Evolutionary conservation across 2,329 filamentous ascomycete species (phyloP).

Genomic region (Pestalotiopsis sp.): DNA sequence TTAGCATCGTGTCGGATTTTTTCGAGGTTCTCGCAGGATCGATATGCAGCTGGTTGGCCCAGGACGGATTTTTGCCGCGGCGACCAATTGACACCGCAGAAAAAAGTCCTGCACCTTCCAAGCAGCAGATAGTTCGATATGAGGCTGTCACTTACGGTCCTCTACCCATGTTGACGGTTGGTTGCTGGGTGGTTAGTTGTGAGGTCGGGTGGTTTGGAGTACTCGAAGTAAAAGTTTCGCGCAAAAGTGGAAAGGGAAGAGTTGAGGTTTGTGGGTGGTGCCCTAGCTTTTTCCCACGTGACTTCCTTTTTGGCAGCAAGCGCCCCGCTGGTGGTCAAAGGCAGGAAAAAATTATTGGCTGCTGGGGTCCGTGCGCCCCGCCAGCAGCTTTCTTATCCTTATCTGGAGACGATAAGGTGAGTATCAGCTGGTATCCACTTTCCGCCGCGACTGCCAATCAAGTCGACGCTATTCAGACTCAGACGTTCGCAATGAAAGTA

Average conservation of each 20-base stretch:
- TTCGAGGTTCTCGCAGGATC: slow-evolving; percentile 18
- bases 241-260: background rate
- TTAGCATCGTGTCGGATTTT: slow-evolving; percentile 28
- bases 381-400: background rate
- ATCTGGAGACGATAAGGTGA: background rate
- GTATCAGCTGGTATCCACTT: background rate
- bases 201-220: slow-evolving; percentile 19
- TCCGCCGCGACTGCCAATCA: no score
- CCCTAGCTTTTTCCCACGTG: slow-evolving; percentile 8
- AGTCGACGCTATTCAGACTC: no score
- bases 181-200: slow-evolving; percentile 32
- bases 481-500: no score
- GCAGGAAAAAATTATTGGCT: background rate
- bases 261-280: slow-evolving; percentile 9
- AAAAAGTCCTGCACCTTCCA: background rate
- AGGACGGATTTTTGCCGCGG: background rate
- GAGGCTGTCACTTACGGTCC: slow-evolving; percentile 52
- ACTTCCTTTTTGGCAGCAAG: slow-evolving; percentile 1
- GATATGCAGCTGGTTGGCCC: background rate
- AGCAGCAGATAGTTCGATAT: background rate
- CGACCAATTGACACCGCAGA: background rate
- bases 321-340: background rate
- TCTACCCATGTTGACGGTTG: slow-evolving; percentile 47
- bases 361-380: background rate
- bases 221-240: slow-evolving; percentile 8